phyloP scores from a whole-genome alignment of 139 green algal genomes.

The Eudorina sp. region DNA sequence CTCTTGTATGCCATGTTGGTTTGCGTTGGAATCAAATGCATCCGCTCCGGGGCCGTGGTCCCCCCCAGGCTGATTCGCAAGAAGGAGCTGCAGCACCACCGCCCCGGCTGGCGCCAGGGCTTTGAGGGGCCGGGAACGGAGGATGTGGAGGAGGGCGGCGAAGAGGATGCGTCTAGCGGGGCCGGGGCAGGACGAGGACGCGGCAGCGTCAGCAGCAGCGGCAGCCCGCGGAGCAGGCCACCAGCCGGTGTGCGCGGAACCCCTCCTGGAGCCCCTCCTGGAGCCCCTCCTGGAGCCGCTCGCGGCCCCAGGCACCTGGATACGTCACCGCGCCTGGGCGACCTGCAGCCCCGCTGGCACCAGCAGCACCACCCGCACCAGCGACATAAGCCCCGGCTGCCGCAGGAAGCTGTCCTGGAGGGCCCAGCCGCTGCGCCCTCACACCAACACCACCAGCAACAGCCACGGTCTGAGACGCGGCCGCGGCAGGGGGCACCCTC shows the following conservation, averaged over 20 bases:
- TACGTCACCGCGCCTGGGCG: not conserved
- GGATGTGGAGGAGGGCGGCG: no score
- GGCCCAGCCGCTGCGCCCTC: no score
- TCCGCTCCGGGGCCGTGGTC: not conserved
- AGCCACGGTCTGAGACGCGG: not conserved
- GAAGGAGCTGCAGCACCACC: conserved; percentile 26
- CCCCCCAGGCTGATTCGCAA: conserved; percentile 26
- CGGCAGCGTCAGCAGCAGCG: not conserved
- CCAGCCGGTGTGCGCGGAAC: no score
- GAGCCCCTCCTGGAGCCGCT: not conserved
- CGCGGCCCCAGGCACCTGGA: not conserved
- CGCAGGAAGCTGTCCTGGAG: no score
- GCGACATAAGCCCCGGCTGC: not conserved
- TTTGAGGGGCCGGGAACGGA: no score
- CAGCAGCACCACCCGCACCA: not conserved
- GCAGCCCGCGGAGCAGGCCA: not conserved
- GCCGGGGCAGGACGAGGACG: not conserved
- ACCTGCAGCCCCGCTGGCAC: not conserved
- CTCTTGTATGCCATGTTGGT: not conserved
- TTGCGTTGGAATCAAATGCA: not conserved
- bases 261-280: not conserved
- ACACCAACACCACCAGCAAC: not conserved
- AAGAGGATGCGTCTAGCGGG: no score
- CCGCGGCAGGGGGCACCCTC: not conserved
- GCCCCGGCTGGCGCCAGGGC: no score